Conservation (phyloP, 805 yeast species). For the Starmerella sp. region DNA sequence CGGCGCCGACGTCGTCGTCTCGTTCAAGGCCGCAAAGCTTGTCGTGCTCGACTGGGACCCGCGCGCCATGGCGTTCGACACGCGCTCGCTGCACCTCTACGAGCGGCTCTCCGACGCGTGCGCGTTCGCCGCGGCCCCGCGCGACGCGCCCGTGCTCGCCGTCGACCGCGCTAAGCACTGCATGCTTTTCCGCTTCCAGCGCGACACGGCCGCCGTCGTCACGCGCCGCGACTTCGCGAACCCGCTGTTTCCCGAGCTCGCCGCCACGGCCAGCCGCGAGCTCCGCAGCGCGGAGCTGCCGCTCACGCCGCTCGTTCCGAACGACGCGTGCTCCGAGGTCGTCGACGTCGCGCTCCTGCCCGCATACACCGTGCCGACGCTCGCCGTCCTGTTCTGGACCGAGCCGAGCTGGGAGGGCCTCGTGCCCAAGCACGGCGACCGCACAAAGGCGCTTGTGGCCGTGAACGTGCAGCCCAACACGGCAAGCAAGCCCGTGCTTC, state of each 20-base stretch:
- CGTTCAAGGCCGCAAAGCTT: constrained; percentile 66
- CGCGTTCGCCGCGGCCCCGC: constrained; percentile 33
- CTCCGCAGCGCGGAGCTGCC: neutral
- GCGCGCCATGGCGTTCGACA: constrained; percentile 41
- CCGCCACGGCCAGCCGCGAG: constrained; percentile 28
- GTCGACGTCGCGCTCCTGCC: constrained; percentile 60
- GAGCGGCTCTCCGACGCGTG: constrained; percentile 36
- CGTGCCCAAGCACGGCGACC: constrained; percentile 34
- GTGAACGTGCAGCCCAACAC: neutral
- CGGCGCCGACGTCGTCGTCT: constrained; percentile 36
- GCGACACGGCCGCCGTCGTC: constrained; percentile 1
- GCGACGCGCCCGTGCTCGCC: constrained; percentile 31
- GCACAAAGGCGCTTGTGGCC: neutral
- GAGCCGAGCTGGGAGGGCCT: constrained; percentile 70
- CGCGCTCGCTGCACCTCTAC: constrained; percentile 76
- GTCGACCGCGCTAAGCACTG: constrained; percentile 54
- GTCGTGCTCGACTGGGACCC: constrained; percentile 66
- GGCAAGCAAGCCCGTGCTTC: neutral
- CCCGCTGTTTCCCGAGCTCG: neutral
- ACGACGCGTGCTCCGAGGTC: constrained; percentile 31
- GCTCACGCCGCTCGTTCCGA: neutral
- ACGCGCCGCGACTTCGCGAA: constrained; percentile 34
- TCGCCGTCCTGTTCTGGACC: constrained; percentile 53
- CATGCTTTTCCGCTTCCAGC: constrained; percentile 45
- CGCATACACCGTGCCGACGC: constrained; percentile 72